A percentile compares a stretch with the other conserved stretches of the same genome.
Evolutionary conservation across 768 basidiomycete genomes (phyloP).

Genomic region (Terana coerulea): DNA sequence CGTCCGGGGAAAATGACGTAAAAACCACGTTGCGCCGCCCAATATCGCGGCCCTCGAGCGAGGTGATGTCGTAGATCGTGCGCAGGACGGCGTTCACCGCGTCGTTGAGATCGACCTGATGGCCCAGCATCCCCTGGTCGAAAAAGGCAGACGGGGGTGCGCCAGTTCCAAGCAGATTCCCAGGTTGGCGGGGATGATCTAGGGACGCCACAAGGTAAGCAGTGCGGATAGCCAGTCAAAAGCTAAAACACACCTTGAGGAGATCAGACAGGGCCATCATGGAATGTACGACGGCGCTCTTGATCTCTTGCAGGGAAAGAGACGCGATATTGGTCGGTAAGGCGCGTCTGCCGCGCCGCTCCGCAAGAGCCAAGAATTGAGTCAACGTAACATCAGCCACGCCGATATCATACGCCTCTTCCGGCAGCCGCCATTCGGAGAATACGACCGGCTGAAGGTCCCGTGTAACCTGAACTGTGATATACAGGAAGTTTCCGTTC

Average conservation of each 20-base stretch:
- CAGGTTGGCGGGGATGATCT: slow-evolving; percentile 58
- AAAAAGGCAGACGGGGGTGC: slow-evolving; percentile 55
- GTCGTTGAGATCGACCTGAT: slow-evolving; percentile 67
- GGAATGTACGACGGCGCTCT: slow-evolving; percentile 38
- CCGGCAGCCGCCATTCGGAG: slow-evolving; percentile 71
- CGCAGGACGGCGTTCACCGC: slow-evolving; percentile 84
- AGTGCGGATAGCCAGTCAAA: slow-evolving; percentile 6
- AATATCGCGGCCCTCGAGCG: slow-evolving; percentile 41
- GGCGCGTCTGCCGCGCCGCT: slow-evolving; percentile 36
- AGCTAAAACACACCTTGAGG: slow-evolving; percentile 51
- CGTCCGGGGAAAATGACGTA: slow-evolving; percentile 85
- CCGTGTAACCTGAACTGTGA: slow-evolving; percentile 87
- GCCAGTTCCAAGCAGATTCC: slow-evolving; percentile 85
- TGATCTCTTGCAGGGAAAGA: slow-evolving; percentile 40
- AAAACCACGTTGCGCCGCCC: slow-evolving; percentile 83
- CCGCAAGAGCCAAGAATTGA: slow-evolving; percentile 73
- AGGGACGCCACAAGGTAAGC: neutral
- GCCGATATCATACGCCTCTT: slow-evolving; percentile 66
- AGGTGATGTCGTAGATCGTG: slow-evolving; percentile 70
- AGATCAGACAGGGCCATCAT: slow-evolving; percentile 78
- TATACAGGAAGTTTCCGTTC: slow-evolving; percentile 81
- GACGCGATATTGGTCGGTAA: slow-evolving; percentile 9
- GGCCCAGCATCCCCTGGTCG: slow-evolving; percentile 40
- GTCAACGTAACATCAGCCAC: slow-evolving; percentile 80
- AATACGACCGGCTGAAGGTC: slow-evolving; percentile 90